phyloP scores from a whole-genome alignment of 768 basidiomycete species.

The Tricholoma hemisulphureum region DNA sequence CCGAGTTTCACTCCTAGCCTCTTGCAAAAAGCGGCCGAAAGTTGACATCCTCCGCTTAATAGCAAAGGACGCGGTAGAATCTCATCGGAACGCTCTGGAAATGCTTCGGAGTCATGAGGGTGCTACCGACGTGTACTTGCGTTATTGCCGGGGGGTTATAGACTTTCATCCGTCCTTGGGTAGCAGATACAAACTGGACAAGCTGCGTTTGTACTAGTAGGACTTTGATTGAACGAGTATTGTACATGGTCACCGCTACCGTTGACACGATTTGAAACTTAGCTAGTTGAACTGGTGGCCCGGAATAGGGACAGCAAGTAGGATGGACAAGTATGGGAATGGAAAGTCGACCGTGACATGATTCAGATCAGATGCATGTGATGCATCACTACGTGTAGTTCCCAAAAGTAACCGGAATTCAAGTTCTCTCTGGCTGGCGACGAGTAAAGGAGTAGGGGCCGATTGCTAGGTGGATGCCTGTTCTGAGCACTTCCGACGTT shows the following conservation, averaged over 20 bases:
- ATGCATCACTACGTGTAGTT: too few relatives aligned
- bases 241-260: too few relatives aligned
- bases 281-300: too few relatives aligned
- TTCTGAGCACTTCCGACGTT: constrained; percentile 21
- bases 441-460: too few relatives aligned
- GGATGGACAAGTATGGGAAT: too few relatives aligned
- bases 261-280: too few relatives aligned
- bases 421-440: too few relatives aligned
- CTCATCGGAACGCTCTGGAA: constrained; percentile 21
- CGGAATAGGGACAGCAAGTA: too few relatives aligned
- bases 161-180: constrained; percentile 25
- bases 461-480: constrained; percentile 22
- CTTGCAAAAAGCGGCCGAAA: constrained; percentile 22
- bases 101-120: constrained; percentile 20
- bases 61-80: constrained; percentile 22
- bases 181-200: constrained; percentile 18
- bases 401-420: too few relatives aligned
- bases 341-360: too few relatives aligned
- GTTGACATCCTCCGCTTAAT: constrained; percentile 23
- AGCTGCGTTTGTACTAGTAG: not conserved
- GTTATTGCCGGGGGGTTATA: constrained; percentile 22
- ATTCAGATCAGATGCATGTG: too few relatives aligned
- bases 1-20: constrained; percentile 32
- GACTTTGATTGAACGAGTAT: too few relatives aligned
- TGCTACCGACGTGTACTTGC: not conserved